Evolutionary conservation across 108 stramenopile species (phyloP).

Genomic region (Skeletonema marinoi): DNA sequence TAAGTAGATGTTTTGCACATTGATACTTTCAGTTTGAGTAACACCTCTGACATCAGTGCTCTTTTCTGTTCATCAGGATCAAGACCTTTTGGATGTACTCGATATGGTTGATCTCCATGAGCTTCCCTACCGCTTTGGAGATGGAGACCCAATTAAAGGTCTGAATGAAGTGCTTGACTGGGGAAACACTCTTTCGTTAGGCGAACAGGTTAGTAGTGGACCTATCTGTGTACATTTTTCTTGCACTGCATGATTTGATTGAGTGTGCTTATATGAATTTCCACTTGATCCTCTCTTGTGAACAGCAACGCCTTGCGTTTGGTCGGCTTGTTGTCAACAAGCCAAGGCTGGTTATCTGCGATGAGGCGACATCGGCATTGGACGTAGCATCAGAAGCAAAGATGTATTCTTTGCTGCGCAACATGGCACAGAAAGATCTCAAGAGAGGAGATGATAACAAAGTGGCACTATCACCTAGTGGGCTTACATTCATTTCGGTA

Average conservation of each 20-base stretch:
- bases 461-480: conserved; percentile 54
- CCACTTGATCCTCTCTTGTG: too few species aligned
- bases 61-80: conserved; percentile 11
- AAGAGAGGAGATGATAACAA: conserved; percentile 16
- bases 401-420: conserved; percentile 85
- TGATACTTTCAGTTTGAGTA: neutral
- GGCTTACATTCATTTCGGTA: conserved; percentile 88
- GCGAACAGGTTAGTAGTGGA: too few species aligned
- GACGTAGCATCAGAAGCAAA: conserved; percentile 74
- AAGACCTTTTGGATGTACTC: conserved; percentile 69
- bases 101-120: conserved; percentile 71
- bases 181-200: conserved; percentile 89
- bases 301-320: conserved; percentile 96
- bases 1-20: neutral
- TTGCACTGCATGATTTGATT: too few species aligned
- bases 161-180: conserved; percentile 83
- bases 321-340: conserved; percentile 85
- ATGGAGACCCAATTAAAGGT: conserved; percentile 77
- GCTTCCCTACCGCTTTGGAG: conserved; percentile 74
- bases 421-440: conserved; percentile 63
- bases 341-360: conserved; percentile 90
- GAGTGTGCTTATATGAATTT: too few species aligned
- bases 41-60: neutral
- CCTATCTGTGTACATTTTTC: too few species aligned
- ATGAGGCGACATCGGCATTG: conserved; percentile 91